A percentile compares a stretch with the other conserved stretches of the same genome.
Evolutionary conservation across 768 basidiomycete species (phyloP).

Genomic region (Xerocomellus chrysenteron): DNA sequence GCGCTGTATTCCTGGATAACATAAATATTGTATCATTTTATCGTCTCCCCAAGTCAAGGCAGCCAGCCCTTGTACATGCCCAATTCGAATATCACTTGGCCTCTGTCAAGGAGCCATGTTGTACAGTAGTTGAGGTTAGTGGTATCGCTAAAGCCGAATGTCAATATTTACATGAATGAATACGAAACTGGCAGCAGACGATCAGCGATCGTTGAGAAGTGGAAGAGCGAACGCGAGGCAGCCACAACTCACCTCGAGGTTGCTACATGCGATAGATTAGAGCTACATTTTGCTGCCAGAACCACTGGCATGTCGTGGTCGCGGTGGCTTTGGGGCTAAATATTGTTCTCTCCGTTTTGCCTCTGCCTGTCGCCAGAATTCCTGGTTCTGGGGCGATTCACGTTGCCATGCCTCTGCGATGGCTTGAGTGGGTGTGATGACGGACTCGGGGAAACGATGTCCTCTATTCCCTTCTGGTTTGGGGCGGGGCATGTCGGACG

Average conservation of each 20-base stretch:
- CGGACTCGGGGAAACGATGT: slow-evolving; percentile 27
- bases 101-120: slow-evolving; percentile 15
- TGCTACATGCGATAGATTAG: slow-evolving; percentile 13
- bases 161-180: slow-evolving; percentile 33
- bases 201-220: slow-evolving; percentile 4
- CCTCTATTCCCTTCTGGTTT: slow-evolving; percentile 36
- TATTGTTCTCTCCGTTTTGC: slow-evolving; percentile 49
- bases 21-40: slow-evolving; percentile 26
- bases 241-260: slow-evolving; percentile 16
- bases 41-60: slow-evolving; percentile 7
- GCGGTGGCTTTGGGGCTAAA: slow-evolving; percentile 35
- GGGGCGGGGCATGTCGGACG: slow-evolving; percentile 34
- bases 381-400: slow-evolving; percentile 58
- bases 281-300: slow-evolving; percentile 55
- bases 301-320: slow-evolving; percentile 28
- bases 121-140: slow-evolving; percentile 22
- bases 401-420: slow-evolving; percentile 70
- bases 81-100: slow-evolving; percentile 12
- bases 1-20: slow-evolving; percentile 18
- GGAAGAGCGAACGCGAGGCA: not conserved
- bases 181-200: slow-evolving; percentile 23
- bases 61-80: slow-evolving; percentile 9
- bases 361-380: slow-evolving; percentile 58
- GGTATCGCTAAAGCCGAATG: slow-evolving; percentile 23
- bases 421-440: slow-evolving; percentile 53